Percentiles rank a stretch among this genome's conserved stretches.
These are phyloP conservation scores for Gossypium lobatum DNA, from an alignment of 441 rosid species.

Conservation along the genomic window DNA sequence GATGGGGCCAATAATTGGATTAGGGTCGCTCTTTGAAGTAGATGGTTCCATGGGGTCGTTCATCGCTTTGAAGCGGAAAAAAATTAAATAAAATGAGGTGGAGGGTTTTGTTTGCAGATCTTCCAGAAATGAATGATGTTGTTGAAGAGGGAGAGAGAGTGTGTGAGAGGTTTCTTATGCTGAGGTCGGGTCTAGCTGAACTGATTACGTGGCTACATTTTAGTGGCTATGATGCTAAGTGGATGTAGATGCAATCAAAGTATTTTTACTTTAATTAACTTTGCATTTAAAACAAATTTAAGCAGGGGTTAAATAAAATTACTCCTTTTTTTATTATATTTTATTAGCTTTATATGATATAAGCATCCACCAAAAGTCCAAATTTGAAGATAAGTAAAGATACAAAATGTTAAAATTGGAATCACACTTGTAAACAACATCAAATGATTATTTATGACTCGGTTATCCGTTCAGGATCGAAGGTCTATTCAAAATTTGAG, in stretches of 20 bases:
- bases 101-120: constrained; percentile 28
- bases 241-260: not conserved
- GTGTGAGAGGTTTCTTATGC: constrained; percentile 10
- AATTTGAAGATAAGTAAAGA: no score
- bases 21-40: constrained; percentile 31
- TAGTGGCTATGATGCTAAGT: constrained; percentile 1
- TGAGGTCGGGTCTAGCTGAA: constrained; percentile 1
- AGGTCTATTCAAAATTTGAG: no score
- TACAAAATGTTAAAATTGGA: no score
- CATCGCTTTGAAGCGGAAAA: constrained; percentile 34
- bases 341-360: no score
- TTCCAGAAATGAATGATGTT: constrained; percentile 10
- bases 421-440: no score
- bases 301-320: no score
- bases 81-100: constrained; percentile 6
- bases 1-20: constrained; percentile 29
- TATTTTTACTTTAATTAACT: no score
- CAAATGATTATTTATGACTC: no score
- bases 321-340: no score
- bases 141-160: not conserved
- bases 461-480: fast-evolving
- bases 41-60: constrained; percentile 56
- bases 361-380: no score
- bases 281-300: no score
- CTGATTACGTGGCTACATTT: constrained; percentile 6